Evolutionary conservation across 768 basidiomycete genomes (phyloP).

Genomic region (Glaciozyma martinii): DNA sequence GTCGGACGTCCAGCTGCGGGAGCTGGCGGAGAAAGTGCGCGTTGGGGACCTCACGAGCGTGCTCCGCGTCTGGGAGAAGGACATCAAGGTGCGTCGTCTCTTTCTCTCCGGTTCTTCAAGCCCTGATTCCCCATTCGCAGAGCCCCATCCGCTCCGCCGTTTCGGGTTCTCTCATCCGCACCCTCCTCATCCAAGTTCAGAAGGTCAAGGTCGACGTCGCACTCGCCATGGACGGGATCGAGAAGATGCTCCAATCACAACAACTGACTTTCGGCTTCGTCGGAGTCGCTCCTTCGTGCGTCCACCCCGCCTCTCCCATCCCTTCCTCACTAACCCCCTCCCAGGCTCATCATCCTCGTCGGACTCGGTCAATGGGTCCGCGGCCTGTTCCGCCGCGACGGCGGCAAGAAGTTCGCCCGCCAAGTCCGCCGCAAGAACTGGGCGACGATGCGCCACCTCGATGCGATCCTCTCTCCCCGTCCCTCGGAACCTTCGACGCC

Average conservation of each 20-base stretch:
- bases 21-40: slow-evolving; percentile 57
- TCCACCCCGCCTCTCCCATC: background rate
- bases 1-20: slow-evolving; percentile 53
- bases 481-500: slow-evolving; percentile 35
- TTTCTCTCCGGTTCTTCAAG: background rate
- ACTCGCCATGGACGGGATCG: slow-evolving; percentile 79
- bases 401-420: slow-evolving; percentile 51
- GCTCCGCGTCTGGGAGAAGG: slow-evolving; percentile 77
- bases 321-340: slow-evolving; percentile 62
- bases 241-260: slow-evolving; percentile 73
- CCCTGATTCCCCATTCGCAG: slow-evolving; percentile 27
- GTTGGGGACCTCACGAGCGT: slow-evolving; percentile 80
- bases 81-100: slow-evolving; percentile 54
- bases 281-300: slow-evolving; percentile 55
- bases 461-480: slow-evolving; percentile 53
- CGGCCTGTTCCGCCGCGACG: slow-evolving; percentile 48
- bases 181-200: slow-evolving; percentile 84
- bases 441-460: slow-evolving; percentile 62
- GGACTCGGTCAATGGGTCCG: slow-evolving; percentile 51
- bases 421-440: slow-evolving; percentile 53
- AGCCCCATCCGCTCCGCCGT: slow-evolving; percentile 71
- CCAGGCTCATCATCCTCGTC: slow-evolving; percentile 56
- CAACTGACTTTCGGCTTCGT: slow-evolving; percentile 69
- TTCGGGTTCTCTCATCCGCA: slow-evolving; percentile 68
- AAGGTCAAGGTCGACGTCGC: slow-evolving; percentile 96